A percentile compares a stretch with the other conserved stretches of the same genome.
phyloP scores from a whole-genome alignment of 208 protist species.

The Vickermania spadyakhi region DNA sequence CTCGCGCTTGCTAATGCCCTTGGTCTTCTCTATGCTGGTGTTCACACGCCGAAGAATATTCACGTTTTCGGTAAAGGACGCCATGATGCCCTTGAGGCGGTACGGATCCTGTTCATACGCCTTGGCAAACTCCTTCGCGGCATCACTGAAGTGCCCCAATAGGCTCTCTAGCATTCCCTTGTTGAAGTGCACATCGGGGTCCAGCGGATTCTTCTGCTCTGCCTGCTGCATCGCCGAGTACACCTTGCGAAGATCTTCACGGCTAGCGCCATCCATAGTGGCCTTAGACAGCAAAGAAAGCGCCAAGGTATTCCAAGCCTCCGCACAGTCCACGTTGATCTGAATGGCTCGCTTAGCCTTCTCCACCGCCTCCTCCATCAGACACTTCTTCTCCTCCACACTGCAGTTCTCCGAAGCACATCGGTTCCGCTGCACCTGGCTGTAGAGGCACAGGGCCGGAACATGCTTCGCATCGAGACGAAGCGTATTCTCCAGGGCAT shows the following conservation, averaged over 20 bases:
- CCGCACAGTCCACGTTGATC: conserved; percentile 28
- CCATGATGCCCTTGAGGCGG: conserved; percentile 36
- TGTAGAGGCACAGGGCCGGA: conserved; percentile 72
- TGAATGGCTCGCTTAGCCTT: conserved; percentile 52
- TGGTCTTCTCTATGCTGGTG: conserved; percentile 33
- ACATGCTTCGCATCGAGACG: conserved; percentile 25
- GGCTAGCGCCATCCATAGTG: conserved; percentile 35
- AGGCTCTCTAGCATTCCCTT: conserved; percentile 65
- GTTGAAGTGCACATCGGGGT: conserved; percentile 80
- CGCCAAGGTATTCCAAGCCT: conserved; percentile 62
- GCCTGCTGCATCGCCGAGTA: conserved; percentile 58
- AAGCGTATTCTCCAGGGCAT: conserved; percentile 65
- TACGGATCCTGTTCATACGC: conserved; percentile 44
- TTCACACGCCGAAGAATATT: conserved; percentile 25
- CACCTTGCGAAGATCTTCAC: conserved; percentile 29
- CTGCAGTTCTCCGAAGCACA: conserved; percentile 39
- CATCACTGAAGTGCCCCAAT: conserved; percentile 52
- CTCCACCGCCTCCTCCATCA: conserved; percentile 40
- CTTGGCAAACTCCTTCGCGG: conserved; percentile 33
- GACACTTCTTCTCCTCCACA: conserved; percentile 23
- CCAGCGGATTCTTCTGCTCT: conserved; percentile 17
- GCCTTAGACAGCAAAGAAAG: conserved; percentile 60
- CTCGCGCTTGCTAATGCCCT: conserved; percentile 35
- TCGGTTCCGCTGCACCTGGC: conserved; percentile 67
- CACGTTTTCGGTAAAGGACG: conserved; percentile 35